Evolutionary conservation across 306 rosid genomes (phyloP).

Genomic region (Cucurbita pepo): DNA sequence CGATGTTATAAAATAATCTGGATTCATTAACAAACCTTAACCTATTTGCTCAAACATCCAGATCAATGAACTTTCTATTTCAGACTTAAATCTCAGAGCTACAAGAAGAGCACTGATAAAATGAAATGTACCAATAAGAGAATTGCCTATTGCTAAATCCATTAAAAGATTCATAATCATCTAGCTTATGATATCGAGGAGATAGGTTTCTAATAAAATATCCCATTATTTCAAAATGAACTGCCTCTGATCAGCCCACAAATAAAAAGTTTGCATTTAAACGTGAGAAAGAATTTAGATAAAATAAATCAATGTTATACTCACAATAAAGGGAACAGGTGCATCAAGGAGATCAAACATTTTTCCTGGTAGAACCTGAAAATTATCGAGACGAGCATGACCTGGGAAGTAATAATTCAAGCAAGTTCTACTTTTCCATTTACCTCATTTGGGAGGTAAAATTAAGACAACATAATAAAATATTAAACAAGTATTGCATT

Average conservation of each 20-base stretch:
- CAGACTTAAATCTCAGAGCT: neutral
- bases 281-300: neutral
- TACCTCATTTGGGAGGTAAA: neutral
- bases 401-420: neutral
- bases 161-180: neutral
- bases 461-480: neutral
- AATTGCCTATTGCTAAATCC: neutral
- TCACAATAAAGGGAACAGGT: constrained; percentile 92
- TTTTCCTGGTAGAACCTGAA: constrained; percentile 64
- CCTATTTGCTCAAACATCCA: neutral
- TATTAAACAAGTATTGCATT: neutral
- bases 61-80: neutral
- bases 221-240: neutral
- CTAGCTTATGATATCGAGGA: neutral
- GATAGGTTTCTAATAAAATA: neutral
- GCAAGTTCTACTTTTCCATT: neutral
- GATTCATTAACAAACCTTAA: constrained; percentile 1
- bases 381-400: constrained; percentile 11
- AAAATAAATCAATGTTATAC: constrained; percentile 12
- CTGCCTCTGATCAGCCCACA: neutral
- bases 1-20: neutral
- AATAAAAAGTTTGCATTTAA: neutral
- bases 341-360: constrained; percentile 95
- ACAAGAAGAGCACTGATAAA: neutral
- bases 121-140: neutral